Evolutionary conservation across 768 basidiomycete species (phyloP).

Genomic region (Phaffia australis): DNA sequence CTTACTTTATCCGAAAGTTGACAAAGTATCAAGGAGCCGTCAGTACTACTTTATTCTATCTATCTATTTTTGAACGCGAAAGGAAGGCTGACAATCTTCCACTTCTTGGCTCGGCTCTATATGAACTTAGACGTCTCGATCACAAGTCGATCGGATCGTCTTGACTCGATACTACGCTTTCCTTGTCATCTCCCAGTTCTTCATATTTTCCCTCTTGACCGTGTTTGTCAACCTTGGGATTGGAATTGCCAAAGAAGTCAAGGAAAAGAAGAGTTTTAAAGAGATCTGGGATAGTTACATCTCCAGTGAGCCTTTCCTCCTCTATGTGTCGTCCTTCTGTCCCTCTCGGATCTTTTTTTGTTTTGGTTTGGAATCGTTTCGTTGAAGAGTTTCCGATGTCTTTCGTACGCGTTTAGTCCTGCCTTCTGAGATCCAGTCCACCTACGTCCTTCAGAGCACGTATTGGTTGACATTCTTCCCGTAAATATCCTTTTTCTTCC

Average conservation of each 20-base stretch:
- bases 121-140: conserved; percentile 48
- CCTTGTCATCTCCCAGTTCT: conserved; percentile 80
- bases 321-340: no score
- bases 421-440: conserved; percentile 52
- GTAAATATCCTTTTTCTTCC: conserved; percentile 43
- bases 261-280: conserved; percentile 1
- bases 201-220: conserved; percentile 87
- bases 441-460: conserved; percentile 81
- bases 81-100: not conserved
- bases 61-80: no score
- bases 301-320: no score
- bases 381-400: not conserved
- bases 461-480: conserved; percentile 94
- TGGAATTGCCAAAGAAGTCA: conserved; percentile 14
- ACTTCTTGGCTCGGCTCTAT: not conserved
- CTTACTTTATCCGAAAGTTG: conserved; percentile 79
- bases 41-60: conserved; percentile 5
- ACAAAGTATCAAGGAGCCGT: conserved; percentile 55
- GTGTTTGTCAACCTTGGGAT: conserved; percentile 35
- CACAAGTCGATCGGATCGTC: conserved; percentile 77
- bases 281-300: not conserved
- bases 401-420: not conserved
- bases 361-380: not conserved
- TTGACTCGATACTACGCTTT: conserved; percentile 87
- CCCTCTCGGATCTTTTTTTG: no score